Evolutionary conservation across 2,329 filamentous ascomycete genomes (phyloP), one percentile per base, ranked within the genome.

Genomic region (Pestalotiopsis sp.): DNA sequence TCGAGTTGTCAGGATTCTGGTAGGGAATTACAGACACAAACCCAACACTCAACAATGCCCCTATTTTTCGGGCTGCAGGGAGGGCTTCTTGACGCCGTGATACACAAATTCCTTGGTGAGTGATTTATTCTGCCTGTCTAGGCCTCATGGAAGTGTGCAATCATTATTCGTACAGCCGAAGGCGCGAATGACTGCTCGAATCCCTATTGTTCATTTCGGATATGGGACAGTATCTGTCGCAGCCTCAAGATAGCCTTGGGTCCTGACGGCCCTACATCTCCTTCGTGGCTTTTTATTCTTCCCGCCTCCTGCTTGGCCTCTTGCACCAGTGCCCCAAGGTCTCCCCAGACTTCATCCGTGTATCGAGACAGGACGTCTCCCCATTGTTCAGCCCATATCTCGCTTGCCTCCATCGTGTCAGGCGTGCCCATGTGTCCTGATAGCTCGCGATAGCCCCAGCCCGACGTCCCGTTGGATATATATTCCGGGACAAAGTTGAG

Each of bases 281-380:
- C 17, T 70, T 41, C 70, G 58, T 13, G 68, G 67, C 36, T 76
- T 73, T 66, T 80, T 75, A 27, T 76, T 31, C 81, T 76, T 62
- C 85, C 80, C 23, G 92, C 77, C 75, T 93, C 90, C 60, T 79
- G 78, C 68, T 81, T 82, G 3, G 90, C 91, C 70, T 87, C 84
- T 64, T 83, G 80, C 11, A 90, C 85, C 41, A 91, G 79, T 3
- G 86, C 83, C 38, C 83, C 79, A 23, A 92, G 77, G 68, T 88
- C 88, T 23, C 91, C 91, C 91, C 91, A 93, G 27, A 93, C 90
- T 67, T 92, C 87, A 75, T 92, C 89, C 0, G 84, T 85, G 72
- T 91, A 91, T 41, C 82, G 79, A 2, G 81, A 84, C 27, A 91
- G 80, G 7, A 90, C 87, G 57, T 82, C 81, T 41, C 83, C 82